Base-by-base conservation (phyloP, 2,329 filamentous ascomycete genomes). In the Sclerotinia minor region DNA sequence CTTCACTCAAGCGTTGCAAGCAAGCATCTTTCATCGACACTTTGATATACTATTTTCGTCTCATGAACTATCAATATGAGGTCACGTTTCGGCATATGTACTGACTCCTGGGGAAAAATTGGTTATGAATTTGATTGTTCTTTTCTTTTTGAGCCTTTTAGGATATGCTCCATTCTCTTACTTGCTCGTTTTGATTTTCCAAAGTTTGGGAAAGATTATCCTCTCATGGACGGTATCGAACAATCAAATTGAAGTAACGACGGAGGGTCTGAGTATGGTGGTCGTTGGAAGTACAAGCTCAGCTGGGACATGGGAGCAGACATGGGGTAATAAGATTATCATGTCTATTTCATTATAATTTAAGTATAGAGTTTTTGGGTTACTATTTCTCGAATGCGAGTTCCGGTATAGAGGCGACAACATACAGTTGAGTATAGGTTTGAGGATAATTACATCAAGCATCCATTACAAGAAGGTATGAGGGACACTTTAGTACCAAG, bases 21-120 rank as follows among this genome's bases (percentile, higher is more conserved):
- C 26, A 66, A 29, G 24, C 45, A 15, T 67, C 69, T 5, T 29
- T 58, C 19, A 35, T 64, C 6, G 52, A 60, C 21, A 44, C 50
- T 19, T 47, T 66, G 5, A 19, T 54, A 29, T 61, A 68, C 4
- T 58, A 69, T 15, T 8, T 71, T 19, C 54, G 52, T 9, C 64
- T 72, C 5, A 63, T 67, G 44, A 68, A 71, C 29, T 81, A 82
- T 70, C 79, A 78, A 65, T 82, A 81, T 69, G 80, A 82, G 71
- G 79, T 82, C 58, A 82, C 80, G 3, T 81, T 79, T 78, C 79
- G 7, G 72, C 80, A 8, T 82, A 81, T 69, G 75, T 81, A 32
- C 77, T 82, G 78, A 81, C 79, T 0, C 76, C 79, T 0, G 76
- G 72, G 58, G 80, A 83, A 71, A 83, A 81, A 67, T 70, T 79